Evolutionary conservation across 768 basidiomycete genomes (phyloP), one percentile per base, ranked within the genome.

Genomic region (Lentinus tigrinus): DNA sequence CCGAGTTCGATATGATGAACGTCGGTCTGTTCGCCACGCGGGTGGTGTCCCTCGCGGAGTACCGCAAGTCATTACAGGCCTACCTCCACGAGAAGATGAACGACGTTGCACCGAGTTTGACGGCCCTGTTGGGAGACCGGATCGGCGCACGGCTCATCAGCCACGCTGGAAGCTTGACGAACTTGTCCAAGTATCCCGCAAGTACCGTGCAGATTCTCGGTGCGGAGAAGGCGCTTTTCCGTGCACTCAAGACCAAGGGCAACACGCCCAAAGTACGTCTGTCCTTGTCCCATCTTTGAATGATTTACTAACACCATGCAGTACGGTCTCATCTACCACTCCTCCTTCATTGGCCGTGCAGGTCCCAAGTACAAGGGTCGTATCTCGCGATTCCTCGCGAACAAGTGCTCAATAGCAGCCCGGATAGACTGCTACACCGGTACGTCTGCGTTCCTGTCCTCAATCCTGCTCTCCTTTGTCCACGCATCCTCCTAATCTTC

Each of bases 291-390:
- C 19, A 46, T 58, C 2, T 52, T 5, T 28, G 26, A 7, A 2
- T 27, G 13, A 17, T 16, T 19, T 23, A 49, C 49, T 39, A 14
- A 27, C 46, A 39, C 16, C 46, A 16, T 51, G 5, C 70, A 98
- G 92, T 98, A 98, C 68, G 96, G 96, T 68, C 83, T 98, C n/a
- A 81, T 98, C 64, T 98, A 95, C 74, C 95, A 98, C 75, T 95
- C 95, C 19, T 81, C 94, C 1, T 98, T 97, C 78, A 98, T 98
- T 71, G 95, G 94, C 11, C 91, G 95, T 43, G 96, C 96, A 4
- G 92, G 88, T 17, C 82, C 93, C 42, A 96, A 95, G 74, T 85
- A 91, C 81, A 98, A 98, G 79, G 96, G 96, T 10, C 89, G 96
- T 54, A 98, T 98, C 70, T 97, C 95, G 3, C 88, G 96, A n/a